A percentile compares a stretch with the other conserved stretches of the same genome.
phyloP scores from a whole-genome alignment of 164 flowering plant species.

The Chimonanthus praecox region DNA sequence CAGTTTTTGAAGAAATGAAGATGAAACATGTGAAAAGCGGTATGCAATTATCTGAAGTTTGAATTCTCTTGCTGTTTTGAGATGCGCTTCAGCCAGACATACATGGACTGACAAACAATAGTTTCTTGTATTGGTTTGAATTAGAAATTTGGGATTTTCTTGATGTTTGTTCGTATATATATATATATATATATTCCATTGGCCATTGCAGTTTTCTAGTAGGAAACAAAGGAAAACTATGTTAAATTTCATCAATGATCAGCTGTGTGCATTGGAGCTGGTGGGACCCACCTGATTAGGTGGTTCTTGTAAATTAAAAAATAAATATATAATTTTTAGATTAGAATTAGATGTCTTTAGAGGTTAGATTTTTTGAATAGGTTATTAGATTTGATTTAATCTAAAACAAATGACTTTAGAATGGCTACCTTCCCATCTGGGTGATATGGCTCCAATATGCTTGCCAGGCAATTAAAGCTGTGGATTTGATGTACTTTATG shows the following conservation, averaged over 20 bases:
- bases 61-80: neutral
- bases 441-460: neutral
- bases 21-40: conserved; percentile 60
- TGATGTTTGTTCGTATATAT: neutral
- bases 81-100: neutral
- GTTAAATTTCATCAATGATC: no score
- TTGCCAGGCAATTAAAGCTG: neutral
- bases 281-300: no score
- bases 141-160: no score
- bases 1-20: conserved; percentile 59
- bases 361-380: no score
- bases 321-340: no score
- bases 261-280: no score
- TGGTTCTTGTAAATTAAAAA: no score
- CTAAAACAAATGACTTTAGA: neutral
- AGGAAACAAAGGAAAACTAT: neutral
- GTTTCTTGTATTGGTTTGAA: neutral
- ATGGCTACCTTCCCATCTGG: neutral
- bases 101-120: neutral
- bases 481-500: no score
- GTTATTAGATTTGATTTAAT: no score
- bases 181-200: no score
- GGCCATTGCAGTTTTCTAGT: neutral
- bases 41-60: conserved; percentile 11
- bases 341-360: no score